Base-by-base conservation (phyloP, 2,329 filamentous ascomycete genomes). In the Hyphodiscus sp. region DNA sequence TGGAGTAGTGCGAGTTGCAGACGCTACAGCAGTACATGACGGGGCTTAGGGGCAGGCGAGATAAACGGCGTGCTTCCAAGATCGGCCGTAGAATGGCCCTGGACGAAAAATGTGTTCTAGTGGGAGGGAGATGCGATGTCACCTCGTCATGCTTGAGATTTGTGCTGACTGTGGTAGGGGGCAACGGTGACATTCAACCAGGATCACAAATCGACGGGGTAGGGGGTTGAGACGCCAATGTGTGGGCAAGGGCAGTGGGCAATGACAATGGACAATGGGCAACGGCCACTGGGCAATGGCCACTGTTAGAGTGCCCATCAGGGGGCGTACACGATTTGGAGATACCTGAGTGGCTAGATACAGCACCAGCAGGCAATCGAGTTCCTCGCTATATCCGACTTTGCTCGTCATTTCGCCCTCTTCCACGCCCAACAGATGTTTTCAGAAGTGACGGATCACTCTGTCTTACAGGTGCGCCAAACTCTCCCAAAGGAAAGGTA, bases 41-140 rank as follows among this genome's bases (percentile, higher is more conserved):
- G 50, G 33, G 11, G 5, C n/a, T n/a, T n/a, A n/a, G n/a, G n/a
- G n/a, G n/a, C n/a, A n/a, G n/a, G n/a, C n/a, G n/a, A n/a, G 43
- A 57, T 45, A 20, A 50, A 47, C 41, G 19, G 20, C 16, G 33
- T 41, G 50, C 8, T 23, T 47, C 50, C 42, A 41, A 42, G 50
- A 53, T 58, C 52, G 52, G 47, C 58, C 55, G 51, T 61, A 58
- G 53, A 60, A 60, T 42, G 29, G 20, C 45, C 13, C 38, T 51
- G 44, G 47, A 51, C 26, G 48, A 50, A 38, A 30, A 38, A 51
- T 38, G 43, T 50, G 48, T 58, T 56, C 53, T 60, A 55, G 51
- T 58, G 50, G 50, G 53, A 47, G 45, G n/a, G 41, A 26, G 23
- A 26, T 26, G 23, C 23, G 23, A 26, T 26, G 23, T 26, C 23